These are phyloP conservation scores for Geosmithia putterillii DNA, from an alignment of 2,329 filamentous ascomycete species.

Conservation along the genomic window DNA sequence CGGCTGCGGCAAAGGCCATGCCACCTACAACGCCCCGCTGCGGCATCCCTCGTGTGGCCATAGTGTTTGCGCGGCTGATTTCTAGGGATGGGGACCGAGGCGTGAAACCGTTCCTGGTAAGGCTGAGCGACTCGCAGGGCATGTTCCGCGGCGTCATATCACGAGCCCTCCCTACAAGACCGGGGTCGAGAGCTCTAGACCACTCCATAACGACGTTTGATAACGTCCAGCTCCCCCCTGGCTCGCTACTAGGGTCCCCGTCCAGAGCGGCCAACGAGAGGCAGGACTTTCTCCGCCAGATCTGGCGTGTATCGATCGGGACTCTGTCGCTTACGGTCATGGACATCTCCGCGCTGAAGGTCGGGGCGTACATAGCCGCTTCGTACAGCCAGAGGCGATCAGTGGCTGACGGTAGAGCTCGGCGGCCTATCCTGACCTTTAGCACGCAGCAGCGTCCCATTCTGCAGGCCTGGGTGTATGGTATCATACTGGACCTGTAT, in stretches of 20 bases:
- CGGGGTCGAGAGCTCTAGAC: constrained; percentile 15
- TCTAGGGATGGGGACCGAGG: constrained; percentile 11
- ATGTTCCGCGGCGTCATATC: constrained; percentile 16
- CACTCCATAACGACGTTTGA: constrained; percentile 19
- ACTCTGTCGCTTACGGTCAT: constrained; percentile 11
- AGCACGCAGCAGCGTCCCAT: constrained; percentile 13
- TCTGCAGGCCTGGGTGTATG: constrained; percentile 7
- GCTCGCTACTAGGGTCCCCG: constrained; percentile 14
- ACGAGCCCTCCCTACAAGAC: constrained; percentile 10
- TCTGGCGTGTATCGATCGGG: constrained; percentile 12
- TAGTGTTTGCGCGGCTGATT: constrained; percentile 19
- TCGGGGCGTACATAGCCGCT: background rate
- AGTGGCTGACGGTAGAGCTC: background rate
- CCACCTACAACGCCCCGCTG: constrained; percentile 11
- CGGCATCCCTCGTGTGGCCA: constrained; percentile 13
- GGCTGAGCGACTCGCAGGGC: constrained; percentile 9
- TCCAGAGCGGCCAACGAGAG: constrained; percentile 8
- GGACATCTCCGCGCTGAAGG: constrained; percentile 5
- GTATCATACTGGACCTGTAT: constrained; percentile 8
- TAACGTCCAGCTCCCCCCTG: constrained; percentile 13
- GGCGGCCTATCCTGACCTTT: constrained; percentile 10
- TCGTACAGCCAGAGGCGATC: background rate
- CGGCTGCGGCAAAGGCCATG: constrained; percentile 17
- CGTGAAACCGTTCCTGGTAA: constrained; percentile 17
- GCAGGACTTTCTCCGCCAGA: constrained; percentile 12